These are phyloP conservation scores for Silene uniflora DNA, from an alignment of 148 eudicot genomes.

Conservation along the genomic window DNA sequence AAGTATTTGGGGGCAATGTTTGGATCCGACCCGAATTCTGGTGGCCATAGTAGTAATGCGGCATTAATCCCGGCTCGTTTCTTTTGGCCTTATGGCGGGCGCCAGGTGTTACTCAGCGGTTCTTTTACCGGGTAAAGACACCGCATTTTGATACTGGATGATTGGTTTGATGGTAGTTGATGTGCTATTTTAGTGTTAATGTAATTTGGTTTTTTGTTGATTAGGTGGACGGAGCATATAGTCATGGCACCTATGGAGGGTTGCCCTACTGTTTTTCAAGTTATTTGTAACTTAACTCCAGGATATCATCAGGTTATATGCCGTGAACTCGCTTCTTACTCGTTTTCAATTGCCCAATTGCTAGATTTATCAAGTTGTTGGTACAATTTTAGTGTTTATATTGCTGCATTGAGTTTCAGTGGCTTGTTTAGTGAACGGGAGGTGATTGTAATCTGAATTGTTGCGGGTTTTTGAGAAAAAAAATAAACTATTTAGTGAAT, in stretches of 20 bases:
- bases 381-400: neutral
- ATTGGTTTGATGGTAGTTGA: neutral
- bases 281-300: constrained; percentile 53
- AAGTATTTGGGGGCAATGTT: constrained; percentile 30
- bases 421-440: neutral
- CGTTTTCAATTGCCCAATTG: too few species aligned
- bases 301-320: constrained; percentile 56
- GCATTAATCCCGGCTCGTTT: constrained; percentile 27
- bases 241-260: constrained; percentile 75
- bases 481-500: too few species aligned
- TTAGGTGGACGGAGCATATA: constrained; percentile 56
- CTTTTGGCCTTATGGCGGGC: constrained; percentile 43
- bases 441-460: neutral
- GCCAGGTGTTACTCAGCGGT: constrained; percentile 37
- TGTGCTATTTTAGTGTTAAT: neutral
- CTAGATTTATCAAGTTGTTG: neutral
- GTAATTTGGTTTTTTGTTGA: neutral
- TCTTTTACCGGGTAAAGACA: constrained; percentile 42
- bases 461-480: too few species aligned
- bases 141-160: neutral
- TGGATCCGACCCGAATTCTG: constrained; percentile 33
- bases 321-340: neutral
- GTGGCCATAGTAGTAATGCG: constrained; percentile 27
- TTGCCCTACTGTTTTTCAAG: constrained; percentile 58
- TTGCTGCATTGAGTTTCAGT: neutral